Evolutionary conservation across 805 yeast genomes (phyloP).

Genomic region (Ascoidea tarda): DNA sequence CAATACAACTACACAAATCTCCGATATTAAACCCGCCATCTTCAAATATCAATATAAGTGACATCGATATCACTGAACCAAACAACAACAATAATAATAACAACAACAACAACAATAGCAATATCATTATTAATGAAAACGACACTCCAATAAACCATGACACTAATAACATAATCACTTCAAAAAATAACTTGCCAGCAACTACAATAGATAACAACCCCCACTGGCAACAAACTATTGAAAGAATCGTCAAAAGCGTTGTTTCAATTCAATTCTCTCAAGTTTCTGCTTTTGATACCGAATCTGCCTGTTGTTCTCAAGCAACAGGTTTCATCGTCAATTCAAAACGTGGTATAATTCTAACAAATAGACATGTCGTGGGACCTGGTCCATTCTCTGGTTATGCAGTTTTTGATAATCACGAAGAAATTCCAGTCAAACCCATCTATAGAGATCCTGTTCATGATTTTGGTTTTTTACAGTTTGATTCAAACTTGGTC

Average conservation of each 20-base stretch:
- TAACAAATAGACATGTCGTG: slow-evolving; percentile 89
- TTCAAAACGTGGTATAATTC: slow-evolving; percentile 60
- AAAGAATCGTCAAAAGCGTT: slow-evolving; percentile 68
- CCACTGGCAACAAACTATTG: slow-evolving; percentile 70
- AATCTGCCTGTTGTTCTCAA: slow-evolving; percentile 52
- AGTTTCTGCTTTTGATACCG: slow-evolving; percentile 76
- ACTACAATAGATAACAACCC: slow-evolving; percentile 15
- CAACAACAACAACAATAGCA: not conserved
- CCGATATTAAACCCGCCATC: too few species aligned
- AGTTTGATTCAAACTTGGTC: slow-evolving; percentile 58
- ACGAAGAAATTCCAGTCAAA: slow-evolving; percentile 78
- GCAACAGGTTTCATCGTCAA: slow-evolving; percentile 94
- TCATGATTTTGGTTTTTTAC: slow-evolving; percentile 83
- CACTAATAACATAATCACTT: too few species aligned
- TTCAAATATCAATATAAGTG: too few species aligned
- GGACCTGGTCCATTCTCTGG: slow-evolving; percentile 93
- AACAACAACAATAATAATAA: not conserved
- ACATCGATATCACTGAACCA: not conserved
- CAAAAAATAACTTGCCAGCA: not conserved
- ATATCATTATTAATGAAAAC: not conserved
- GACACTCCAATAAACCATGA: not conserved
- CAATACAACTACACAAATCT: not conserved
- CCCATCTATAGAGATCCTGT: slow-evolving; percentile 89
- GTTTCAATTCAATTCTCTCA: slow-evolving; percentile 84
- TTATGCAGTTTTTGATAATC: slow-evolving; percentile 83